Conservation (phyloP, 305 asterid species). For the Fraxinus velutina region DNA sequence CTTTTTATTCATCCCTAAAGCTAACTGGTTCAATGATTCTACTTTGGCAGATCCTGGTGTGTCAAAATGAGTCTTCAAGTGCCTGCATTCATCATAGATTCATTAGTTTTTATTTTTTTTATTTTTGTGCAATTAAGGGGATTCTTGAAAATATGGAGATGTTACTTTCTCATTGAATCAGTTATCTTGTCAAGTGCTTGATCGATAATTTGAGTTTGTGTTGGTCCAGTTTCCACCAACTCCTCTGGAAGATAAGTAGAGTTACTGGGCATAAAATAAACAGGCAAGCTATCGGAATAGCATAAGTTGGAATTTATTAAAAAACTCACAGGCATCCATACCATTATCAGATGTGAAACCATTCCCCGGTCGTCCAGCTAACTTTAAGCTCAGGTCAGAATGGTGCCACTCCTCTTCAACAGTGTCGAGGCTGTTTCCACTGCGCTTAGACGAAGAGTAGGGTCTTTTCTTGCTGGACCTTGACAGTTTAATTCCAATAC, state of each 20-base stretch:
- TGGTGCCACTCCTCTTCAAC: conserved; percentile 79
- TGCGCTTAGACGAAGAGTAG: conserved; percentile 54
- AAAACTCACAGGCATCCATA: conserved; percentile 20
- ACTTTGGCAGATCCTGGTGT: conserved; percentile 58
- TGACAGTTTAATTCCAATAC: conserved; percentile 23
- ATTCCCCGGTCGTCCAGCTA: conserved; percentile 44
- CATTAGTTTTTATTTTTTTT: background rate
- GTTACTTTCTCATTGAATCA: conserved; percentile 63
- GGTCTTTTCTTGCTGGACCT: conserved; percentile 70
- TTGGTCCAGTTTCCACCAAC: conserved; percentile 81
- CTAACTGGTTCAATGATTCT: conserved; percentile 64
- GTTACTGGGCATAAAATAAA: background rate
- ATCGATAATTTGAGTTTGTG: conserved; percentile 56
- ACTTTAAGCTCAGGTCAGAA: conserved; percentile 51
- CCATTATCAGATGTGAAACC: conserved; percentile 49
- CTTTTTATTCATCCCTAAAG: conserved; percentile 69
- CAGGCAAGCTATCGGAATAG: conserved; percentile 4
- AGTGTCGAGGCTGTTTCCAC: conserved; percentile 67
- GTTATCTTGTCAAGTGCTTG: conserved; percentile 69
- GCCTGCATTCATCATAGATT: conserved; percentile 45
- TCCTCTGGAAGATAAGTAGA: conserved; percentile 44
- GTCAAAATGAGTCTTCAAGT: conserved; percentile 84
- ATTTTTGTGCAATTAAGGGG: background rate
- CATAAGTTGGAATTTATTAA: conserved; percentile 2
- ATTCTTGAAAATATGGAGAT: conserved; percentile 12